Conservation (phyloP, 2,329 filamentous ascomycete genomes). For the Zasmidium citrigriseum region DNA sequence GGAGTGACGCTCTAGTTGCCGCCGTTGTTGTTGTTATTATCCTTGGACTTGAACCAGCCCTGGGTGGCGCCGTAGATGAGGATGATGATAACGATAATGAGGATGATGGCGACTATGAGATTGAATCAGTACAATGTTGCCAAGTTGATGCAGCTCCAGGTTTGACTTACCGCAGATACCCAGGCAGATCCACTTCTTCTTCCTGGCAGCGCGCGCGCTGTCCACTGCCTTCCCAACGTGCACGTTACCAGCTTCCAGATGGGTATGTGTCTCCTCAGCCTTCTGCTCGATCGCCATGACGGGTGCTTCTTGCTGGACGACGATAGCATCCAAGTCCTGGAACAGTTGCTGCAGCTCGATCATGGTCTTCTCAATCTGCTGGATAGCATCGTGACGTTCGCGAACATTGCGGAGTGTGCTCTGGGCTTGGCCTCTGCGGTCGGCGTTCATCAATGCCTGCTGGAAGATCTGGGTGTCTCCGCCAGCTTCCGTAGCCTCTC, state of each 20-base stretch:
- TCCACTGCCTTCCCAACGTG: constrained; percentile 80
- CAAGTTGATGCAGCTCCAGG: constrained; percentile 27
- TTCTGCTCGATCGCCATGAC: constrained; percentile 82
- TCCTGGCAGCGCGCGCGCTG: constrained; percentile 76
- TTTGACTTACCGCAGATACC: constrained; percentile 64
- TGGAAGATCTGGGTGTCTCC: constrained; percentile 79
- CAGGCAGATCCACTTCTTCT: constrained; percentile 97
- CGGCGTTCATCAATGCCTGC: constrained; percentile 79
- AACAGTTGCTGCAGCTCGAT: constrained; percentile 84
- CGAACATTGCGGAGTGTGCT: constrained; percentile 77
- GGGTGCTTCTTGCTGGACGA: constrained; percentile 81
- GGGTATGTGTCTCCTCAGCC: constrained; percentile 79
- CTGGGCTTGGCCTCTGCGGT: constrained; percentile 77
- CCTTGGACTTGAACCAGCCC: constrained; percentile 27
- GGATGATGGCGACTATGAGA: constrained; percentile 31
- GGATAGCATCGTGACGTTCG: constrained; percentile 80
- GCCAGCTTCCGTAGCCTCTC: constrained; percentile 72
- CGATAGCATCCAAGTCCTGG: constrained; percentile 81
- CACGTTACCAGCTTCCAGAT: constrained; percentile 81
- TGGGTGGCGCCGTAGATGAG: constrained; percentile 34
- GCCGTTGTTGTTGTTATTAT: constrained; percentile 19
- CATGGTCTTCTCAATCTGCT: constrained; percentile 91
- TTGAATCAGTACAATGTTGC: constrained; percentile 4
- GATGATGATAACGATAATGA: constrained; percentile 42
- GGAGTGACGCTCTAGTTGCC: neutral